These are phyloP conservation scores for Diacronema lutheri DNA, from an alignment of 78 protist genomes.

Conservation along the genomic window DNA sequence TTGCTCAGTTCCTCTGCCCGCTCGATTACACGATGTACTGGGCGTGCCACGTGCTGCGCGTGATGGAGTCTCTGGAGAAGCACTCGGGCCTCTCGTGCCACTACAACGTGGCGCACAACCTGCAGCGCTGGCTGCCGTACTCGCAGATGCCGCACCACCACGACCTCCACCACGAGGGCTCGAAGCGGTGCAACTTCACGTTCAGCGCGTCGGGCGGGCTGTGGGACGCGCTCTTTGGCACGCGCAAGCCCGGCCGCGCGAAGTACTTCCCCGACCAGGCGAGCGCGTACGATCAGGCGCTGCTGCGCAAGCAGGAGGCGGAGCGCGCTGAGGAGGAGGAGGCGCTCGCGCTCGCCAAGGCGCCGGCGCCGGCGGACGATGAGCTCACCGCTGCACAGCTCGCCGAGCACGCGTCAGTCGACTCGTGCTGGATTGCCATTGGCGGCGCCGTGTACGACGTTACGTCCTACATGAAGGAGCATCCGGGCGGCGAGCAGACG, in stretches of 20 bases:
- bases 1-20: background rate
- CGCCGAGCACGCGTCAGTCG: too few relatives aligned
- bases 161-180: constrained; percentile 7
- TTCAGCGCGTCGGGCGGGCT: background rate
- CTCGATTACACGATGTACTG: background rate
- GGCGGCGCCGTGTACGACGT: background rate
- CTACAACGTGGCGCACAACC: background rate
- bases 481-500: background rate
- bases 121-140: background rate
- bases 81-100: background rate
- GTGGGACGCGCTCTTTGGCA: background rate
- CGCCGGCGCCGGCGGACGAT: too few relatives aligned
- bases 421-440: too few relatives aligned
- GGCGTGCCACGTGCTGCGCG: background rate
- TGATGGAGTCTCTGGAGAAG: background rate
- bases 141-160: constrained; percentile 7
- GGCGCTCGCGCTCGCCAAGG: too few relatives aligned
- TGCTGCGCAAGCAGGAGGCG: too few relatives aligned
- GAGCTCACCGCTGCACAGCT: too few relatives aligned
- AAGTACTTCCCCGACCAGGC: background rate
- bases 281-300: background rate
- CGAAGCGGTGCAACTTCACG: constrained; percentile 1
- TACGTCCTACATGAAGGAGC: background rate
- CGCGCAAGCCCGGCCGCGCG: constrained; percentile 13
- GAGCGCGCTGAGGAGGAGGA: too few relatives aligned